A percentile compares a stretch with the other conserved stretches of the same genome.
Evolutionary conservation across 1,284 basidiomycete species (phyloP).

Genomic region (Ganoderma lingzhi): DNA sequence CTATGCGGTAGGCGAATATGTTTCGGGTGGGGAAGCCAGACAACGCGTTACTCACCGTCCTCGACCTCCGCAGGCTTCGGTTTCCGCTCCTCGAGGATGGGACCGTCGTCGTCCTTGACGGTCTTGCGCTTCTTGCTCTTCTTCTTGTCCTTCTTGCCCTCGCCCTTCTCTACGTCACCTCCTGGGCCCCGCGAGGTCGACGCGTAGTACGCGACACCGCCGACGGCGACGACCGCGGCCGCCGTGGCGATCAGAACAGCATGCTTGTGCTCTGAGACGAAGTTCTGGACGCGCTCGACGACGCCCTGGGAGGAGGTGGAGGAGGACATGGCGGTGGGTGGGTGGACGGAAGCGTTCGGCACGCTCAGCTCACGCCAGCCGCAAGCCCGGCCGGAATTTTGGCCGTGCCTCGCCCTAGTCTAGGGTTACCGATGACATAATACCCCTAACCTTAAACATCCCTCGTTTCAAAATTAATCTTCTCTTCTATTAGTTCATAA

Average conservation of each 20-base stretch:
- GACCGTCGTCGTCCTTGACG: conserved; percentile 64
- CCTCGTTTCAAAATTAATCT: conserved; percentile 6
- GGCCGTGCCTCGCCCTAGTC: conserved; percentile 18
- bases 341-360: conserved; percentile 33
- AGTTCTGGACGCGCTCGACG: conserved; percentile 72
- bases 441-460: conserved; percentile 17
- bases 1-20: not conserved
- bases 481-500: not conserved
- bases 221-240: conserved; percentile 77
- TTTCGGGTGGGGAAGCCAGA: not conserved
- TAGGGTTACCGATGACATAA: conserved; percentile 20
- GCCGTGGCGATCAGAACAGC: conserved; percentile 73
- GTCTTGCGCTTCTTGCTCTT: conserved; percentile 74
- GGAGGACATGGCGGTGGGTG: conserved; percentile 40
- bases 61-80: conserved; percentile 47
- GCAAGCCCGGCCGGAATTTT: conserved; percentile 14
- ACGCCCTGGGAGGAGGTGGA: conserved; percentile 45
- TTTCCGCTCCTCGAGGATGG: conserved; percentile 77
- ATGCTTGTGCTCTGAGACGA: conserved; percentile 80
- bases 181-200: conserved; percentile 55
- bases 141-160: conserved; percentile 60
- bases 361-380: conserved; percentile 15
- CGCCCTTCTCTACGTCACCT: conserved; percentile 57
- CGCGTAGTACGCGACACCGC: conserved; percentile 82
- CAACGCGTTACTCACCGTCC: conserved; percentile 44